Evolutionary conservation across 768 basidiomycete genomes (phyloP).

Genomic region (Rhodosporidiobolus odoratus): DNA sequence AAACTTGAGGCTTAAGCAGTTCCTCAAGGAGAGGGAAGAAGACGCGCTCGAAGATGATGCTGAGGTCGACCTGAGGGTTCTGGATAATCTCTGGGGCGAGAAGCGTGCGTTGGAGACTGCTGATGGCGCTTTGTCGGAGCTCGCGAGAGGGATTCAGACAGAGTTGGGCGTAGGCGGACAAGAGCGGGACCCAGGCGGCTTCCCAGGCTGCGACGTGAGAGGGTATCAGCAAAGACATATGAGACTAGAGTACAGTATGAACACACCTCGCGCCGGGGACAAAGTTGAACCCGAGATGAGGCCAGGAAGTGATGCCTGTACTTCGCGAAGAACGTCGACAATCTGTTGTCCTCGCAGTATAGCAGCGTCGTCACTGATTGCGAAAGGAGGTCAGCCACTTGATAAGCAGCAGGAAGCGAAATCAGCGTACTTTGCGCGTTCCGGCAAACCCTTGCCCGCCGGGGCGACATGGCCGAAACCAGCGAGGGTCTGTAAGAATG

Average conservation of each 20-base stretch:
- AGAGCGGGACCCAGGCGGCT: slow-evolving; percentile 65
- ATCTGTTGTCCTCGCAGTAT: slow-evolving; percentile 77
- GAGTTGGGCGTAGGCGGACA: slow-evolving; percentile 69
- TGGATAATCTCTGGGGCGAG: slow-evolving; percentile 66
- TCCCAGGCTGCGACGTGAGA: slow-evolving; percentile 59
- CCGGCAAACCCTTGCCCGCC: slow-evolving; percentile 19
- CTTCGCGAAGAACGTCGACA: slow-evolving; percentile 68
- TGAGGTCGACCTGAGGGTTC: slow-evolving; percentile 61
- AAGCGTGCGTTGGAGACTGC: slow-evolving; percentile 74
- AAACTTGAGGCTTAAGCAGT: slow-evolving; percentile 74
- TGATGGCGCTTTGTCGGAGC: slow-evolving; percentile 72
- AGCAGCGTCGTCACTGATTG: slow-evolving; percentile 53
- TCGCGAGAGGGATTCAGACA: slow-evolving; percentile 77
- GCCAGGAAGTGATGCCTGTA: slow-evolving; percentile 62
- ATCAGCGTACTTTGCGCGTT: slow-evolving; percentile 16
- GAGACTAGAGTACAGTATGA: not conserved
- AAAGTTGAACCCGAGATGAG: slow-evolving; percentile 54
- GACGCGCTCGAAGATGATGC: slow-evolving; percentile 79
- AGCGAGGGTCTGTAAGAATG: slow-evolving; percentile 72
- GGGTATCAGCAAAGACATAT: not conserved
- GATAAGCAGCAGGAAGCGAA: not conserved
- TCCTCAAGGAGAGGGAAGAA: slow-evolving; percentile 90
- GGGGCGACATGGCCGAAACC: slow-evolving; percentile 71
- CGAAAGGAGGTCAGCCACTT: not conserved
- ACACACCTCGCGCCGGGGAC: slow-evolving; percentile 46